Evolutionary conservation across 2,329 filamentous ascomycete species (phyloP).

Genomic region (Botrytis byssoidea): DNA sequence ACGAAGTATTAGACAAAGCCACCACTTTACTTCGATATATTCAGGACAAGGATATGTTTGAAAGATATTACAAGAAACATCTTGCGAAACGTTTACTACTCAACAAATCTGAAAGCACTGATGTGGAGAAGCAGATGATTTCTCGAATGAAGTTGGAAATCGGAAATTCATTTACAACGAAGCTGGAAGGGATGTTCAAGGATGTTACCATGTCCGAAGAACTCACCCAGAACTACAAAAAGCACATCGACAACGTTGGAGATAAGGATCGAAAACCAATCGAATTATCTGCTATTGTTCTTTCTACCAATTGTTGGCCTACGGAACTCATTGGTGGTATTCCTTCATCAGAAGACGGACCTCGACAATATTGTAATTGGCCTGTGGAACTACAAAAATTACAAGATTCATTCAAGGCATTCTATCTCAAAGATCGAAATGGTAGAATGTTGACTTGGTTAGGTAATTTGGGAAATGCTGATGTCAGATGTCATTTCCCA

Average conservation of each 20-base stretch:
- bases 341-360: conserved; percentile 50
- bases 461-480: conserved; percentile 70
- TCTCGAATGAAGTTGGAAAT: conserved; percentile 96
- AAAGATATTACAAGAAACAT: conserved; percentile 98
- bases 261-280: conserved; percentile 59
- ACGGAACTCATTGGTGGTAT: conserved; percentile 75
- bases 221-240: conserved; percentile 73
- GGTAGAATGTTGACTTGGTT: conserved; percentile 87
- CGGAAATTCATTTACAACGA: conserved; percentile 88
- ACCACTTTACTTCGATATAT: conserved; percentile 86
- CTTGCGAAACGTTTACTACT: conserved; percentile 83
- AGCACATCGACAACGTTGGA: conserved; percentile 57
- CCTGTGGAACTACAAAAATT: conserved; percentile 71
- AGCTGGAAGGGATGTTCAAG: conserved; percentile 96
- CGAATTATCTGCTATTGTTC: conserved; percentile 79
- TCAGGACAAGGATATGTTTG: conserved; percentile 89
- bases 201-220: conserved; percentile 89
- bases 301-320: conserved; percentile 95
- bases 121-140: conserved; percentile 94
- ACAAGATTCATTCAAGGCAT: conserved; percentile 82
- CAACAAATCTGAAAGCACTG: conserved; percentile 84
- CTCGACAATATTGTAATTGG: conserved; percentile 61
- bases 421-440: conserved; percentile 82
- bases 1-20: conserved; percentile 81
- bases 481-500: conserved; percentile 78